These are phyloP conservation scores for Synchytrium microbalum DNA, from an alignment of 371 early-diverging fungal species.

Conservation along the genomic window DNA sequence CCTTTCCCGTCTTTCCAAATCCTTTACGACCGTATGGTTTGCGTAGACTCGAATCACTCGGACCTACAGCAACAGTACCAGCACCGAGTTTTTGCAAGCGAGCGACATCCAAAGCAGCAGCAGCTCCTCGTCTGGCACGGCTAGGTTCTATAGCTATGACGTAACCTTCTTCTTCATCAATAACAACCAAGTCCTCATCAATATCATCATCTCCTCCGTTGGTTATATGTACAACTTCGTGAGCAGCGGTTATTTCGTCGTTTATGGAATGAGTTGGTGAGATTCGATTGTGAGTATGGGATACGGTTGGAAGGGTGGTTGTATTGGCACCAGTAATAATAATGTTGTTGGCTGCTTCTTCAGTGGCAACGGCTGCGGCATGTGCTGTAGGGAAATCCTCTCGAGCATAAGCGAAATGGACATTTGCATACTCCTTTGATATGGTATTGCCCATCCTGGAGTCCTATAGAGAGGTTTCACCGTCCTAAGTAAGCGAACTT, in stretches of 20 bases:
- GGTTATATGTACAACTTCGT: too few species aligned
- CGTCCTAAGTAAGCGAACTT: too few species aligned
- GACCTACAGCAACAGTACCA: not conserved
- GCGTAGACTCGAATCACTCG: not conserved
- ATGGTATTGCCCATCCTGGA: not conserved
- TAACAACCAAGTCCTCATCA: not conserved
- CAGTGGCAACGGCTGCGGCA: too few species aligned
- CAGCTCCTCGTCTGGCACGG: not conserved
- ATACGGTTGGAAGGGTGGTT: too few species aligned
- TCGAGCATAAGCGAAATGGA: not conserved
- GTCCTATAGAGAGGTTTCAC: too few species aligned
- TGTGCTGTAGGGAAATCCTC: too few species aligned
- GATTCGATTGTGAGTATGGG: not conserved
- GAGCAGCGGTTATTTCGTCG: too few species aligned
- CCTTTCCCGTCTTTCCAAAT: constrained; percentile 2
- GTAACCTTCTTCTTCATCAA: not conserved
- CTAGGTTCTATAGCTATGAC: not conserved
- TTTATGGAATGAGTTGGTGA: too few species aligned
- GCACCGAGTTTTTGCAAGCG: not conserved
- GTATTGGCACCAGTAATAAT: too few species aligned
- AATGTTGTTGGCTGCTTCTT: too few species aligned
- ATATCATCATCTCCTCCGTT: not conserved
- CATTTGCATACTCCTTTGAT: not conserved
- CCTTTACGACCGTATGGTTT: not conserved
- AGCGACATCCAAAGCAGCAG: not conserved